A percentile compares a stretch with the other conserved stretches of the same genome.
phyloP scores from a whole-genome alignment of 2,329 filamentous ascomycete species.

The Alternaria arbusti region DNA sequence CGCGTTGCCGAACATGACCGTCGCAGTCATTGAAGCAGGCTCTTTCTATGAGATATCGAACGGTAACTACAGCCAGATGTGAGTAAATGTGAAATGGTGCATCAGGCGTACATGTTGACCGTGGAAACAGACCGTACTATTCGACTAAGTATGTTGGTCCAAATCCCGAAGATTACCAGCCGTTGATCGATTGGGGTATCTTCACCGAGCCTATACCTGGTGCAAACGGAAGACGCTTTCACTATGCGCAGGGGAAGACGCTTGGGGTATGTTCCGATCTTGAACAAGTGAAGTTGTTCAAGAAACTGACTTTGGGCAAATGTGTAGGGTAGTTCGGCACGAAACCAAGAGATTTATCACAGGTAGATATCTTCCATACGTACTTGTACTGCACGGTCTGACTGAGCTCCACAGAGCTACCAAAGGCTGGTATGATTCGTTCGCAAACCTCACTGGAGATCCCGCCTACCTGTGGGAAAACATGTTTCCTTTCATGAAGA shows the following conservation, averaged over 20 bases:
- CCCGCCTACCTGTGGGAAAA: conserved; percentile 32
- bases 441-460: conserved; percentile 31
- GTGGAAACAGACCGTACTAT: conserved; percentile 12
- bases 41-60: conserved; percentile 35
- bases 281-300: neutral
- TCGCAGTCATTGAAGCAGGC: conserved; percentile 37
- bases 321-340: conserved; percentile 24
- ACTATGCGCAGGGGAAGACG: conserved; percentile 35
- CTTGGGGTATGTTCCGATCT: conserved; percentile 21
- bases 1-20: conserved; percentile 7
- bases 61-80: conserved; percentile 29
- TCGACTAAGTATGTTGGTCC: conserved; percentile 17
- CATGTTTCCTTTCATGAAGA: conserved; percentile 33
- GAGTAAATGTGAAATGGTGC: neutral
- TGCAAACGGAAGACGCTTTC: conserved; percentile 16
- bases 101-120: neutral
- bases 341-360: conserved; percentile 34
- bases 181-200: conserved; percentile 37
- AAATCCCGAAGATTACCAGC: conserved; percentile 26
- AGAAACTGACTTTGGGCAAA: neutral
- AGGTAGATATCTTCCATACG: conserved; percentile 1
- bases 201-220: conserved; percentile 28
- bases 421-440: conserved; percentile 12
- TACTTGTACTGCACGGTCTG: neutral
- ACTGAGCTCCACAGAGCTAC: conserved; percentile 3